Conservation (phyloP, 352 stramenopile genomes). For the Peronospora tabacina region DNA sequence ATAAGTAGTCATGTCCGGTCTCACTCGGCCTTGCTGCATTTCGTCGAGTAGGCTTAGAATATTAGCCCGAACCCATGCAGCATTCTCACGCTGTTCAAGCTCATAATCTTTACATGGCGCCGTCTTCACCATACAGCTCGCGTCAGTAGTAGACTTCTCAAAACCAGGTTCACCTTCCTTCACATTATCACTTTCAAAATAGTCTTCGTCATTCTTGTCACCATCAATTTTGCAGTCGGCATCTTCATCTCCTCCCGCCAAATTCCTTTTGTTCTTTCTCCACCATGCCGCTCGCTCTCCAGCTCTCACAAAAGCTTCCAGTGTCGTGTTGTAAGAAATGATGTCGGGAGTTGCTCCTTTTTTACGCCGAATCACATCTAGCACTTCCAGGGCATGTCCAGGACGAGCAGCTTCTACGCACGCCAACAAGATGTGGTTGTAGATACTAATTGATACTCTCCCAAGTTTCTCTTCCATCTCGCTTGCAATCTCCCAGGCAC, state of each 20-base stretch:
- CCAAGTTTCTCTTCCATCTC: conserved; percentile 45
- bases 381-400: conserved; percentile 33
- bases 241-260: conserved; percentile 17
- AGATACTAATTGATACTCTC: conserved; percentile 31
- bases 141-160: neutral
- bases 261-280: conserved; percentile 15
- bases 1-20: conserved; percentile 27
- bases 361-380: conserved; percentile 33
- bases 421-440: conserved; percentile 51
- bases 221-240: neutral
- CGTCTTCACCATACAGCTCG: neutral
- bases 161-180: conserved; percentile 1
- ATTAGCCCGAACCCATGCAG: conserved; percentile 18
- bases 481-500: conserved; percentile 32
- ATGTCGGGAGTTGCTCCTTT: conserved; percentile 28
- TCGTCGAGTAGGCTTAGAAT: conserved; percentile 28
- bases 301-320: conserved; percentile 43
- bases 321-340: conserved; percentile 47
- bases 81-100: conserved; percentile 16
- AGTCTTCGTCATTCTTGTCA: conserved; percentile 1
- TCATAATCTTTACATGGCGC: conserved; percentile 3
- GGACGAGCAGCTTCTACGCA: conserved; percentile 37
- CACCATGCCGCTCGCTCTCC: conserved; percentile 16
- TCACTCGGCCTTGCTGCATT: conserved; percentile 31
- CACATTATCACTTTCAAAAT: conserved; percentile 3